Evolutionary conservation across 1,284 basidiomycete genomes (phyloP).

Genomic region (Coniferiporia sulphurascens): DNA sequence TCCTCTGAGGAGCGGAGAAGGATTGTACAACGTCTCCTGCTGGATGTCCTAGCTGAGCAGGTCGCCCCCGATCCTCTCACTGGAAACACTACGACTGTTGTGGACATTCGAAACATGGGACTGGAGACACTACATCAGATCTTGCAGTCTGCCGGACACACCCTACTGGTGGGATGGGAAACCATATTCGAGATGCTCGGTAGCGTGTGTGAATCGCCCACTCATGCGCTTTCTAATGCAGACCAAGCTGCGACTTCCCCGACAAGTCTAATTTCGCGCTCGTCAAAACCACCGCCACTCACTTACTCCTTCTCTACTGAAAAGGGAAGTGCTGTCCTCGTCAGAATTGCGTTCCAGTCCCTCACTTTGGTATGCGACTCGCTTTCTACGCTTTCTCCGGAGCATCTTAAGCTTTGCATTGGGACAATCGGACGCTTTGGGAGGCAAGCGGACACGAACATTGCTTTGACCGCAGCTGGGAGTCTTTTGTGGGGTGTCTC

Average conservation of each 20-base stretch:
- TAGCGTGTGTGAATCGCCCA: constrained; percentile 65
- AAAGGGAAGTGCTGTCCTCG: constrained; percentile 58
- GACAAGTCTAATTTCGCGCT: constrained; percentile 34
- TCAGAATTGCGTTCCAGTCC: constrained; percentile 91
- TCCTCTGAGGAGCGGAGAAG: constrained; percentile 58
- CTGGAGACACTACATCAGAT: constrained; percentile 87
- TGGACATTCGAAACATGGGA: constrained; percentile 83
- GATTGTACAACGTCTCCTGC: constrained; percentile 74
- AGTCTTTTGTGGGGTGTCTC: constrained; percentile 91
- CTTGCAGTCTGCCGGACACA: constrained; percentile 87
- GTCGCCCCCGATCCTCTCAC: constrained; percentile 52
- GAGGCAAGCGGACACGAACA: constrained; percentile 90
- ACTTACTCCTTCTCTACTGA: constrained; percentile 47
- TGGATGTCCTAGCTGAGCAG: constrained; percentile 79
- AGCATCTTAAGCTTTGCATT: constrained; percentile 85
- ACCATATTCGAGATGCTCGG: constrained; percentile 88
- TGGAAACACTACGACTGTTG: constrained; percentile 44
- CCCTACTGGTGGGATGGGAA: constrained; percentile 88
- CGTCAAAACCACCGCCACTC: constrained; percentile 43
- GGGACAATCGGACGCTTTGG: constrained; percentile 88
- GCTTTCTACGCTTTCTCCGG: constrained; percentile 73
- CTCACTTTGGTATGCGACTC: constrained; percentile 94
- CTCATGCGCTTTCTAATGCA: constrained; percentile 35
- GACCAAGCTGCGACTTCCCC: constrained; percentile 39
- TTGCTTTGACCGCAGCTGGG: constrained; percentile 88